Evolutionary conservation across 352 stramenopile genomes (phyloP).

Genomic region (Globisporangium canariense): DNA sequence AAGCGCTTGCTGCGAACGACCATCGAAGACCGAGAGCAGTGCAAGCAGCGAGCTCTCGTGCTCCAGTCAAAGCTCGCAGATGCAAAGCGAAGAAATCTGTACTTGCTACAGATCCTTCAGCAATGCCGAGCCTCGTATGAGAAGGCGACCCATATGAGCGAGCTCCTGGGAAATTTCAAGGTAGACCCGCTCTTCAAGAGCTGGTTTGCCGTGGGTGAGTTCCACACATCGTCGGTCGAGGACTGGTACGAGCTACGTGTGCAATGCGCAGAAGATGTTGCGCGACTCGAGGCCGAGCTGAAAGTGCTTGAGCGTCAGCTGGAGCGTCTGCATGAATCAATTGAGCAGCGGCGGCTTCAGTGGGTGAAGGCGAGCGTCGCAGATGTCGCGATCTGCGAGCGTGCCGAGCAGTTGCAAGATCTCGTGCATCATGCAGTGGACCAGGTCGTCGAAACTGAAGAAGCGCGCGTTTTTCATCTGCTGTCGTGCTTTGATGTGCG

Average conservation of each 20-base stretch:
- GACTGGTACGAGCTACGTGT: conserved; percentile 27
- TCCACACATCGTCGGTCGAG: conserved; percentile 26
- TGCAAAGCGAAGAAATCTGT: conserved; percentile 19
- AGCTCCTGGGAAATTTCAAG: conserved; percentile 31
- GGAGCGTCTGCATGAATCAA: conserved; percentile 4
- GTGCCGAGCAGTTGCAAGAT: conserved; percentile 21
- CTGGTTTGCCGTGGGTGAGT: conserved; percentile 29
- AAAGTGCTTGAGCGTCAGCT: conserved; percentile 15
- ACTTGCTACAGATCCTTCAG: conserved; percentile 22
- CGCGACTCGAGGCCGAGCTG: conserved; percentile 25
- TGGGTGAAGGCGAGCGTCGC: conserved; percentile 30
- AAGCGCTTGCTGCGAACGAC: conserved; percentile 14
- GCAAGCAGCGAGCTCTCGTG: conserved; percentile 13
- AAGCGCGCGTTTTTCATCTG: conserved; percentile 24
- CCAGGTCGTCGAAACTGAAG: conserved; percentile 21
- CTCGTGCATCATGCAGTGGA: conserved; percentile 24
- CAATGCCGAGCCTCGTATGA: conserved; percentile 26
- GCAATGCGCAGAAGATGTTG: conserved; percentile 21
- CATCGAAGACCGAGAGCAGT: conserved; percentile 23
- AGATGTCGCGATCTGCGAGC: conserved; percentile 24
- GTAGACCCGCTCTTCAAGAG: conserved; percentile 35
- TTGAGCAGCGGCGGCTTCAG: conserved; percentile 13
- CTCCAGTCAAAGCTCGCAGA: conserved; percentile 20
- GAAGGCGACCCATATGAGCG: conserved; percentile 16
- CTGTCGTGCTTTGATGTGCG: conserved; percentile 24